Evolutionary conservation across 2,329 filamentous ascomycete species (phyloP), one percentile per base, ranked within the genome.

Genomic region (Clonostachys chloroleuca): DNA sequence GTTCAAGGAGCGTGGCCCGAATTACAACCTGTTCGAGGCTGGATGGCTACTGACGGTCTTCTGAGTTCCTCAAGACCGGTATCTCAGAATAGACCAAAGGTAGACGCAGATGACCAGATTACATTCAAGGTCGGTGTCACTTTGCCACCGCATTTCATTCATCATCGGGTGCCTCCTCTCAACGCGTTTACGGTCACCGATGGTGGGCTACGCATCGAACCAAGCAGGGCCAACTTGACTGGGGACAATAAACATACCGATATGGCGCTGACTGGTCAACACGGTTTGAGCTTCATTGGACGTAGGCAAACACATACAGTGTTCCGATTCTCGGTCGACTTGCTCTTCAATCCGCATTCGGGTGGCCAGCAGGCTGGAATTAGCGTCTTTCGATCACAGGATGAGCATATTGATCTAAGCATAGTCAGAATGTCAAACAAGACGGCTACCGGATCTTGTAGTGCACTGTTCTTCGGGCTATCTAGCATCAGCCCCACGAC

Each of bases 361-460:
- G 78, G 81, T 3, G 69, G 69, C 2, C 69, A 77, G 49, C 78
- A 82, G 56, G 73, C 75, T 2, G 79, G 78, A 1, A 62, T 82
- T 5, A 73, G 72, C 0, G 60, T 72, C 0, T 81, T 81, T 52
- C 63, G 81, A 34, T 77, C 72, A 1, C 72, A 81, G 57, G 70
- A 74, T 49, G 72, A 80, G 49, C 77, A 81, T 43, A 59, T 75
- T 7, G 73, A 79, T 41, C 52, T 81, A 6, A 68, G 71, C 1
- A 49, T 74, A 16, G 6, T 16, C 35, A 4, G 18, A 20, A 20
- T 4, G 5, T 20, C 5, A 5, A 20, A 20, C 5, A 4, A 20
- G 18, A 20, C 18, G 4, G 4, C 18, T 4, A 20, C 4, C 5
- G 5, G 18, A 4, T 20, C 18, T 5, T 20, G 18, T 20, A 5